Percentiles rank a stretch among this genome's conserved stretches.
These are phyloP conservation scores for Emmonsia crescens DNA, from an alignment of 2,329 filamentous ascomycete species.

Conservation along the genomic window DNA sequence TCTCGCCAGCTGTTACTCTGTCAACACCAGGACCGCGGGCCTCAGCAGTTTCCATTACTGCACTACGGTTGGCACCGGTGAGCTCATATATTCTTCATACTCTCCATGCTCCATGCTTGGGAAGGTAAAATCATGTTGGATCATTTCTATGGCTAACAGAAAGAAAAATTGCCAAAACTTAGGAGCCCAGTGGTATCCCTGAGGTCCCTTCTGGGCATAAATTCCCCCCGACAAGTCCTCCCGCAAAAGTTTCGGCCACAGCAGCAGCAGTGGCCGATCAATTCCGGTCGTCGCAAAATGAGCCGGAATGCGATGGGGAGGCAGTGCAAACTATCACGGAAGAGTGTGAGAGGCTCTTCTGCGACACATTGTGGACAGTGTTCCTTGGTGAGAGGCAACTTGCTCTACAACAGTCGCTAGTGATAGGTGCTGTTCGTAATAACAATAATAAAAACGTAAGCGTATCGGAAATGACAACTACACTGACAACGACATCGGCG, in stretches of 20 bases:
- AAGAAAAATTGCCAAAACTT: slow-evolving; percentile 7
- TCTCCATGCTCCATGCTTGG: neutral
- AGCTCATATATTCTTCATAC: slow-evolving; percentile 18
- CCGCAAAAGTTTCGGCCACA: slow-evolving; percentile 64
- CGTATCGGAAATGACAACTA: slow-evolving; percentile 13
- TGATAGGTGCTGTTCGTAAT: slow-evolving; percentile 58
- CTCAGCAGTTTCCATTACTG: slow-evolving; percentile 88
- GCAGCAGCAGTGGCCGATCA: slow-evolving; percentile 21
- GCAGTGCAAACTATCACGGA: slow-evolving; percentile 92
- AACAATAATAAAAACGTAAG: slow-evolving; percentile 19
- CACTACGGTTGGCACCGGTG: slow-evolving; percentile 79
- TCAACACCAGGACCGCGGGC: slow-evolving; percentile 56
- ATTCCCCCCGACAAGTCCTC: slow-evolving; percentile 79
- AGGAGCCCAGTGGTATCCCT: slow-evolving; percentile 91
- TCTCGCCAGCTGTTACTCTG: slow-evolving; percentile 84
- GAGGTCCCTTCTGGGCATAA: slow-evolving; percentile 81
- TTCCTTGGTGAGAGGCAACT: slow-evolving; percentile 91
- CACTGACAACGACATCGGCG: slow-evolving; percentile 17
- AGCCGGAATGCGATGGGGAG: slow-evolving; percentile 57
- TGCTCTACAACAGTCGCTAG: slow-evolving; percentile 69
- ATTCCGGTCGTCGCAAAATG: neutral
- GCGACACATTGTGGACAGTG: slow-evolving; percentile 83
- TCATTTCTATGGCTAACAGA: slow-evolving; percentile 3
- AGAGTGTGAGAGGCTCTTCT: slow-evolving; percentile 99
- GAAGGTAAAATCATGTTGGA: neutral